Base-by-base conservation (phyloP, 495 filamentous ascomycete genomes). In the Aspergillus asperescens region DNA sequence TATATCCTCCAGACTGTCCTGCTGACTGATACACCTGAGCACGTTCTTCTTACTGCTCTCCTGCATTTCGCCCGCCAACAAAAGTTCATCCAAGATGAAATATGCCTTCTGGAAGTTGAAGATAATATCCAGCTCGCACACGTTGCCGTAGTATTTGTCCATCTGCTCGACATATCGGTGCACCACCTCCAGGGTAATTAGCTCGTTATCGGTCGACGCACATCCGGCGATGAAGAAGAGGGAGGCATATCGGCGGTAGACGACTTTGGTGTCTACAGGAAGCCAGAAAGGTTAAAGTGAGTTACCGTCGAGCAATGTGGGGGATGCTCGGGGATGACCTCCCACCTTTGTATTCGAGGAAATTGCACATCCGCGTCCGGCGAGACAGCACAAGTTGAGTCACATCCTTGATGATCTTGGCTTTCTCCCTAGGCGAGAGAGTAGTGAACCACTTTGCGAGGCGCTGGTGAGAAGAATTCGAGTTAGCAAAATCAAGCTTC, bases 91-190 rank as follows among this genome's bases (percentile, higher is more conserved):
- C 19, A 99, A 79, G 61, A 99, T 97, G 70, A 94, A 96, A 70
- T 99, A 99, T 48, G 94, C 93, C 75, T 97, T 97, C 66, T 96
- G 93, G 69, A 97, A 97, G 70, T 97, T 97, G 80, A 99, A 99
- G 63, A 97, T 96, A 65, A 98, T 93, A 63, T 98, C 93, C 58
- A 98, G 77, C 76, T 99, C 94, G 82, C 93, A 99, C 52, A 99
- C 93, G 72, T 99, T 99, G 68, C 93, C 93, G 67, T 99, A 99
- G 78, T 97, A 99, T 68, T 97, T 99, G 79, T 99, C 93, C 93
- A 97, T 99, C 74, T 97, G 93, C 70, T 99, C 93, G 43, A 97
- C 93, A 68, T 96, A 97, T 60, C 93, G 89, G 72, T 99, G 93
- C 42, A 99, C 92, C 66, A 97, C 89, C 69, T 99, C 93, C 58